Evolutionary conservation across 2,329 filamentous ascomycete genomes (phyloP).

Genomic region (Berkeleyomyces rouxiae): DNA sequence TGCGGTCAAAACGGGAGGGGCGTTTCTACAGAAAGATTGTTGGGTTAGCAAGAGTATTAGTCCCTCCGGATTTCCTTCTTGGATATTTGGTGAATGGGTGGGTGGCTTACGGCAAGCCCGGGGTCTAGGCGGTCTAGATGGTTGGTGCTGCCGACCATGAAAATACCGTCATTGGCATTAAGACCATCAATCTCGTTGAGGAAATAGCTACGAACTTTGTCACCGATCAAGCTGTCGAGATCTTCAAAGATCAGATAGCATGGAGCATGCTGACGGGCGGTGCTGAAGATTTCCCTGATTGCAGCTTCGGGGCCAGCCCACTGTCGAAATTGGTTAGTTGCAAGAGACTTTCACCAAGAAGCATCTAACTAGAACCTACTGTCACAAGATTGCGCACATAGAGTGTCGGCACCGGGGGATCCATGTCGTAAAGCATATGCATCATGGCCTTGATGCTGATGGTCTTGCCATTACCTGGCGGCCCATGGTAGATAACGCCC

Average conservation of each 20-base stretch:
- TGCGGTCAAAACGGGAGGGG: constrained; percentile 49
- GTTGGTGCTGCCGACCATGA: constrained; percentile 52
- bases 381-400: constrained; percentile 40
- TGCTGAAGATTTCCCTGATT: constrained; percentile 36
- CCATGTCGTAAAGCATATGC: constrained; percentile 40
- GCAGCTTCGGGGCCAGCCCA: constrained; percentile 39
- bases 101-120: constrained; percentile 34
- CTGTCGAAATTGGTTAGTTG: constrained; percentile 16
- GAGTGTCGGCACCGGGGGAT: constrained; percentile 38
- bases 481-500: constrained; percentile 51
- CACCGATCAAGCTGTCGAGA: constrained; percentile 47
- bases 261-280: constrained; percentile 45
- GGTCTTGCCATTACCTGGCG: constrained; percentile 50
- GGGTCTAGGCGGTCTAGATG: constrained; percentile 50
- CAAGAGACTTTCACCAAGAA: constrained; percentile 6
- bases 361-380: constrained; percentile 18
- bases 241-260: constrained; percentile 60
- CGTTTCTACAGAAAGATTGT: constrained; percentile 32
- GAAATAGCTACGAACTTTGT: constrained; percentile 48
- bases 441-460: constrained; percentile 56
- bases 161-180: constrained; percentile 51
- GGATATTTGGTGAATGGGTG: background rate
- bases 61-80: background rate
- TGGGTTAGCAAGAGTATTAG: background rate
- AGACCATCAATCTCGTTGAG: constrained; percentile 58